These are phyloP conservation scores for Houttuynia cordata DNA, from an alignment of 164 flowering plant genomes.

Conservation along the genomic window DNA sequence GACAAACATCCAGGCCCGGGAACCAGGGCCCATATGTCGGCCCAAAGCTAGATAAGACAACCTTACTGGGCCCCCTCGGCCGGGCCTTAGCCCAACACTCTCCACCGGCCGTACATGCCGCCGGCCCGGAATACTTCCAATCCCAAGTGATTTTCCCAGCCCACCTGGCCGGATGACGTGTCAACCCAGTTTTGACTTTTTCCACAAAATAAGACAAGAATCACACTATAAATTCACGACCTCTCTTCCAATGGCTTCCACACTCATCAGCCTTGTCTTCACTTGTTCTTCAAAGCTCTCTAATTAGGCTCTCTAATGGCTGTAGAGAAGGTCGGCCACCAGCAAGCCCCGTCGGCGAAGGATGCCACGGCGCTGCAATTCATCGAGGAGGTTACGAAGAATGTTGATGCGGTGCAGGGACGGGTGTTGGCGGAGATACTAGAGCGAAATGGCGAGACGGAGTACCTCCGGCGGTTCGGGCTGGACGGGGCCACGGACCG, in stretches of 20 bases:
- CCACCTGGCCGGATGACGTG: background rate
- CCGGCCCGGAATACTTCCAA: background rate
- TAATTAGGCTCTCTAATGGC: slow-evolving; percentile 13
- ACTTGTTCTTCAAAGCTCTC: no score
- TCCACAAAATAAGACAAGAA: background rate
- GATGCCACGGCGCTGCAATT: slow-evolving; percentile 47
- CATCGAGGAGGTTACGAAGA: slow-evolving; percentile 57
- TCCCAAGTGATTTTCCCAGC: background rate
- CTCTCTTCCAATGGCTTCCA: background rate
- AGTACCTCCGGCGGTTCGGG: slow-evolving; percentile 36
- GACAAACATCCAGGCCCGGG: background rate
- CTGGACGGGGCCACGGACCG: slow-evolving; percentile 44
- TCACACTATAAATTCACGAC: no score
- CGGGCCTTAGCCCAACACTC: background rate
- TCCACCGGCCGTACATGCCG: background rate
- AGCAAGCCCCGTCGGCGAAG: slow-evolving; percentile 24
- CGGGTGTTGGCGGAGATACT: slow-evolving; percentile 43
- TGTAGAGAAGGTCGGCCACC: slow-evolving; percentile 16
- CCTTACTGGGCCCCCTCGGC: background rate
- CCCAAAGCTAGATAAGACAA: background rate
- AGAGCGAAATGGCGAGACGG: slow-evolving; percentile 36
- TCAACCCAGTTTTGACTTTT: background rate
- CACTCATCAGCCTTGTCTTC: background rate
- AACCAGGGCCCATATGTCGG: background rate
- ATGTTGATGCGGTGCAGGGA: slow-evolving; percentile 43